Evolutionary conservation across 2,329 filamentous ascomycete species (phyloP).

Genomic region (Pseudocercospora musae): DNA sequence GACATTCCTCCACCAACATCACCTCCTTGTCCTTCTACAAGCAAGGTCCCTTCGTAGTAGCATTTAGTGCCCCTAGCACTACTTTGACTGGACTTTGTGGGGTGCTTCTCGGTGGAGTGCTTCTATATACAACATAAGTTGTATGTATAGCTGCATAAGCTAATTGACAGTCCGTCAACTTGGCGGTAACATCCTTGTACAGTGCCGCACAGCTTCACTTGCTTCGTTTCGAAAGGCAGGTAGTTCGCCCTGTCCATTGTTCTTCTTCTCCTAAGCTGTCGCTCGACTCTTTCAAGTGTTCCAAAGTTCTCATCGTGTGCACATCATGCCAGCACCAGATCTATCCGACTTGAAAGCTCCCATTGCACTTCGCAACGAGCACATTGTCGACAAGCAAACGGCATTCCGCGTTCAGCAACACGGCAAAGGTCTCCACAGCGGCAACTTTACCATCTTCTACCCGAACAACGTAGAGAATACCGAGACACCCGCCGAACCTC

Average conservation of each 20-base stretch:
- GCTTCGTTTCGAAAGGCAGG: neutral
- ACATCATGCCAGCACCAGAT: neutral
- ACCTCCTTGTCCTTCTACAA: neutral
- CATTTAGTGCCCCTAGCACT: neutral
- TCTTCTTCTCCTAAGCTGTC: neutral
- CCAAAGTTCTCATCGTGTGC: neutral
- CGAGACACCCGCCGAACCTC: neutral
- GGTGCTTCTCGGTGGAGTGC: too few species aligned
- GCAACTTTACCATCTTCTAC: constrained; percentile 3
- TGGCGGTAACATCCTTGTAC: neutral
- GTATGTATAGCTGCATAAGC: neutral
- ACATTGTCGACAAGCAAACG: constrained; percentile 2
- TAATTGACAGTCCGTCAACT: neutral
- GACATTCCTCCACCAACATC: neutral
- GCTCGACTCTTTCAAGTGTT: neutral
- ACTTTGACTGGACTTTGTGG: neutral
- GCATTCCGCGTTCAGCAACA: constrained; percentile 9
- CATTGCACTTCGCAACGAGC: constrained; percentile 6
- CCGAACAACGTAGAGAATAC: neutral
- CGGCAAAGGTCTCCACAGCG: neutral
- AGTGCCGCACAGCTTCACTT: neutral
- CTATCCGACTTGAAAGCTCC: constrained; percentile 1
- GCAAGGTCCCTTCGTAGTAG: neutral
- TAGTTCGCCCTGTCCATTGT: neutral
- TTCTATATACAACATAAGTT: neutral